A percentile compares a stretch with the other conserved stretches of the same genome.
These are phyloP conservation scores for Euphrasia arctica DNA, from an alignment of 305 asterid genomes.

Conservation along the genomic window DNA sequence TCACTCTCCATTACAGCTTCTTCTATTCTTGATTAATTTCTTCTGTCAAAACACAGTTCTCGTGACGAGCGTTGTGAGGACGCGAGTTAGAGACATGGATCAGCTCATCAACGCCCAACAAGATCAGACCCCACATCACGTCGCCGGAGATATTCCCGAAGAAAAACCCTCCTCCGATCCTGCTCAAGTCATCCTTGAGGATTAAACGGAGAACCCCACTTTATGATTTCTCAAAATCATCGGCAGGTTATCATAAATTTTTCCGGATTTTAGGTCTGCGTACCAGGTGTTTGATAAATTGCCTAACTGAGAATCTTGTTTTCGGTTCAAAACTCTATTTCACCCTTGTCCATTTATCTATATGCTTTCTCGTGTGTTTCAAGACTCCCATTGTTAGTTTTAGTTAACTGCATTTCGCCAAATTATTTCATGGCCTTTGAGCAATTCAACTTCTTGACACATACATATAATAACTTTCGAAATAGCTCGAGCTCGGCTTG, in stretches of 20 bases:
- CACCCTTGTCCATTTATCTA: background rate
- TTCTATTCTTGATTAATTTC: background rate
- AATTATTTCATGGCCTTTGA: background rate
- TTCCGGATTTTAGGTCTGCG: background rate
- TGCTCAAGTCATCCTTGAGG: constrained; percentile 15
- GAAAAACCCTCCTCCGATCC: constrained; percentile 21
- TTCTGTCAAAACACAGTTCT: constrained; percentile 35
- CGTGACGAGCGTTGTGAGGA: constrained; percentile 62
- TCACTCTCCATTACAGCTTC: background rate
- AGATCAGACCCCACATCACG: constrained; percentile 10
- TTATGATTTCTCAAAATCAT: background rate
- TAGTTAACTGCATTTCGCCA: background rate
- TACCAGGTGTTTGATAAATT: constrained; percentile 34
- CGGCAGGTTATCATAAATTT: background rate
- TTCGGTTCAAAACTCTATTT: no score
- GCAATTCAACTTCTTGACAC: background rate
- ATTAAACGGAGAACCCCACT: constrained; percentile 11
- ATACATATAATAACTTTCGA: no score
- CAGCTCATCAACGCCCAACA: constrained; percentile 45
- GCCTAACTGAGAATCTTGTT: constrained; percentile 17
- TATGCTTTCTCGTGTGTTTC: background rate
- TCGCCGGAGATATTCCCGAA: constrained; percentile 5
- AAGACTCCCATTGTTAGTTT: background rate
- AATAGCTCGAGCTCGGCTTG: background rate
- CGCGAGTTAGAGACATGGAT: constrained; percentile 71